phyloP scores from a whole-genome alignment of 768 basidiomycete species.

The Tulasnella sp. region DNA sequence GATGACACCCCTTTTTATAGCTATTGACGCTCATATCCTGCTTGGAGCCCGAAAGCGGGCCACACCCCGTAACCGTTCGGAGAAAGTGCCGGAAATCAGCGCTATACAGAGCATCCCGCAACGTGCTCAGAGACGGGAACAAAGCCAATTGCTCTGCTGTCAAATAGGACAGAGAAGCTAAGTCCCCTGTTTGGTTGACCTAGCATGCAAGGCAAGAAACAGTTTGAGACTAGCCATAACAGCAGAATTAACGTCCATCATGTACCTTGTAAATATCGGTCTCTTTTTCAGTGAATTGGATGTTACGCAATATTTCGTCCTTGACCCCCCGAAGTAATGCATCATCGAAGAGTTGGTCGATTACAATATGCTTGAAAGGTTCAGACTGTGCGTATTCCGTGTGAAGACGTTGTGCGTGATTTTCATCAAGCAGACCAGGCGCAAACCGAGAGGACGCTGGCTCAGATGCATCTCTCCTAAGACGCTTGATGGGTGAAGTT shows the following conservation, averaged over 20 bases:
- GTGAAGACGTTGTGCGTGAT: slow-evolving; percentile 55
- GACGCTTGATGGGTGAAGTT: slow-evolving; percentile 24
- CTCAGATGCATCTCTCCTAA: slow-evolving; percentile 19
- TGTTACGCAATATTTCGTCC: slow-evolving; percentile 74
- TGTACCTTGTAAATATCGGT: slow-evolving; percentile 96
- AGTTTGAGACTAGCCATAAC: neutral
- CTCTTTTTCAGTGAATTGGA: slow-evolving; percentile 88
- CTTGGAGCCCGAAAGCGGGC: slow-evolving; percentile 82
- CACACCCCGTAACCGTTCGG: slow-evolving; percentile 84
- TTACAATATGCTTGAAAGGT: slow-evolving; percentile 80
- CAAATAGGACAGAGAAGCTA: slow-evolving; percentile 88
- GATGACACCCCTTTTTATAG: slow-evolving; percentile 86
- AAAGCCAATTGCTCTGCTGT: slow-evolving; percentile 69
- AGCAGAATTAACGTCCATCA: slow-evolving; percentile 23
- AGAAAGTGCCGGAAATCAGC: slow-evolving; percentile 74
- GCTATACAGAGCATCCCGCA: slow-evolving; percentile 92
- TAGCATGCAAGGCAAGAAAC: slow-evolving; percentile 38
- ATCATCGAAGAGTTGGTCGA: slow-evolving; percentile 79
- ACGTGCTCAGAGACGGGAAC: slow-evolving; percentile 71
- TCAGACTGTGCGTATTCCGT: slow-evolving; percentile 53
- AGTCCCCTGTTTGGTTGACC: slow-evolving; percentile 97
- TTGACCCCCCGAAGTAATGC: slow-evolving; percentile 75
- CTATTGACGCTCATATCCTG: slow-evolving; percentile 95
- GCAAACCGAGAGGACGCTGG: slow-evolving; percentile 44
- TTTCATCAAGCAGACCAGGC: slow-evolving; percentile 54